These are phyloP conservation scores for Chalaropsis ovoidea DNA, from an alignment of 2,329 filamentous ascomycete genomes.

Conservation along the genomic window DNA sequence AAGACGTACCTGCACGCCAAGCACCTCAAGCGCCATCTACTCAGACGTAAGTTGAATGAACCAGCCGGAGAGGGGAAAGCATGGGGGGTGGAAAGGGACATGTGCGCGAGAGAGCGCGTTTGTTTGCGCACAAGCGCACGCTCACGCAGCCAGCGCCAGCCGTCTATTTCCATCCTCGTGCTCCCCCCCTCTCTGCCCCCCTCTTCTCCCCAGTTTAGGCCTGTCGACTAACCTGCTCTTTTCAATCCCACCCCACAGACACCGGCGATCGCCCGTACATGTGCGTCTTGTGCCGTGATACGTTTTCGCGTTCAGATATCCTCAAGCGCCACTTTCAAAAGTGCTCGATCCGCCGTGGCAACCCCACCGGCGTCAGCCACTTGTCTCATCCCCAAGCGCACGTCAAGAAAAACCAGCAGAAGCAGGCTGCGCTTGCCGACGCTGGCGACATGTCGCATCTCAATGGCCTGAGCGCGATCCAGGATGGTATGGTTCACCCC, in stretches of 20 bases:
- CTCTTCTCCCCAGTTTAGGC: no score
- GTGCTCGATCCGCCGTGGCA: constrained; percentile 91
- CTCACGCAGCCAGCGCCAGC: no score
- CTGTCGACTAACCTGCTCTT: no score
- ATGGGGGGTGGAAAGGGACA: no score
- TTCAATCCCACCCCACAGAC: constrained; percentile 46
- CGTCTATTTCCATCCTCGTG: no score
- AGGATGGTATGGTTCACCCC: constrained; percentile 47
- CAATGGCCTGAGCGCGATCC: constrained; percentile 50
- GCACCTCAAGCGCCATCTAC: constrained; percentile 89
- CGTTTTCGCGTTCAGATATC: constrained; percentile 95
- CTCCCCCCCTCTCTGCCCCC: neutral
- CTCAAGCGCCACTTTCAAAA: constrained; percentile 99
- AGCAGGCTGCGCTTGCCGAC: constrained; percentile 45
- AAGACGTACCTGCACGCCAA: constrained; percentile 97
- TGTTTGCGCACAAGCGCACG: no score
- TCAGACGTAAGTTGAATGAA: constrained; percentile 67
- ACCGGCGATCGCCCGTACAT: constrained; percentile 97
- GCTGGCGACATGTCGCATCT: constrained; percentile 49
- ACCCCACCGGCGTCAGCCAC: constrained; percentile 89
- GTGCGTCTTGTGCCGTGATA: constrained; percentile 95
- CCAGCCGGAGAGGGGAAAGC: no score
- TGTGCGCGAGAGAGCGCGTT: no score
- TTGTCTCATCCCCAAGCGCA: constrained; percentile 85
- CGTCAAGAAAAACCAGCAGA: constrained; percentile 63